Evolutionary conservation across 371 early-diverging fungal species (phyloP).

Genomic region (Blakeslea trispora): DNA sequence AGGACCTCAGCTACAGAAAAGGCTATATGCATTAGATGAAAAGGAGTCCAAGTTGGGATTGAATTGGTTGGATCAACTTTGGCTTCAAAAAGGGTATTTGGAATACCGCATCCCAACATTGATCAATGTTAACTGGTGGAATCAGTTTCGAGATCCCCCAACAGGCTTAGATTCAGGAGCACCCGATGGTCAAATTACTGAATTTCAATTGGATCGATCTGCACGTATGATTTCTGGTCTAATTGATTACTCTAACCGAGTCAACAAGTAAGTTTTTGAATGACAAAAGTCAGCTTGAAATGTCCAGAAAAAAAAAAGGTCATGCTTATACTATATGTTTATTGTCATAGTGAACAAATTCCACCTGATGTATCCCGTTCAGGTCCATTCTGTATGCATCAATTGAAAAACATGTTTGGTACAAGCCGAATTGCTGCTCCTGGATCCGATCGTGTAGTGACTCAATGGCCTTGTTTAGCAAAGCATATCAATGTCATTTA

Average conservation of each 20-base stretch:
- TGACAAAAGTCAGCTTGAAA: no score
- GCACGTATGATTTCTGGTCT: constrained; percentile 71
- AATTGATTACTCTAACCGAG: constrained; percentile 69
- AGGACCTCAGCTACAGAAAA: constrained; percentile 73
- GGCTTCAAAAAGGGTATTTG: constrained; percentile 90
- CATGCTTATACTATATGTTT: neutral
- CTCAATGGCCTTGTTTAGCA: constrained; percentile 69
- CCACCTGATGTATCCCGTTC: constrained; percentile 73
- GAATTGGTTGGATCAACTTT: constrained; percentile 88
- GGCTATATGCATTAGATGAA: constrained; percentile 66
- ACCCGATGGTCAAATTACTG: constrained; percentile 60
- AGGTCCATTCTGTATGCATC: constrained; percentile 89
- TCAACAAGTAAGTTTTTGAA: constrained; percentile 68
- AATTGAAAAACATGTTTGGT: constrained; percentile 85
- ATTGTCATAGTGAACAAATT: constrained; percentile 54
- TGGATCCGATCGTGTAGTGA: constrained; percentile 69
- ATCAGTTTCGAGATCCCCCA: constrained; percentile 66
- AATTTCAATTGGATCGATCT: constrained; percentile 77
- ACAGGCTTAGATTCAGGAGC: constrained; percentile 44
- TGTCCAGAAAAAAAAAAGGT: no score
- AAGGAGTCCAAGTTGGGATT: constrained; percentile 43
- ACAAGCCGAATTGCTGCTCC: constrained; percentile 73
- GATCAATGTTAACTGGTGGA: constrained; percentile 92
- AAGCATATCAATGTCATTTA: constrained; percentile 83
- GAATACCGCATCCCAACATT: constrained; percentile 81